Evolutionary conservation across 2,329 filamentous ascomycete species (phyloP).

Genomic region (Colletotrichum sp.): DNA sequence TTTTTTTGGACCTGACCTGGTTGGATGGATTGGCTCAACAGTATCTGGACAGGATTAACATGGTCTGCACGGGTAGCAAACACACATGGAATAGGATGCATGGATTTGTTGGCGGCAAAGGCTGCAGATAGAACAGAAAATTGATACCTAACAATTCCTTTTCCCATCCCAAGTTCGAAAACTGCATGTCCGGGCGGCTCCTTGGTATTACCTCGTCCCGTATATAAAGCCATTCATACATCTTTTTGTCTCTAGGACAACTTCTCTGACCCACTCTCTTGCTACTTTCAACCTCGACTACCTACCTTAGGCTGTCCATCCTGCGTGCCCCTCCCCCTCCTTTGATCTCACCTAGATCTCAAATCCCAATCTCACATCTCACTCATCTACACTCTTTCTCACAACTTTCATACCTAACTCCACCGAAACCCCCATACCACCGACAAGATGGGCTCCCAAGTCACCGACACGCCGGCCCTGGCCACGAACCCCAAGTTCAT

Average conservation of each 20-base stretch:
- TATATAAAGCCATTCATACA: not conserved
- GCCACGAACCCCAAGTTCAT: slow-evolving; percentile 82
- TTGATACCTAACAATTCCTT: not conserved
- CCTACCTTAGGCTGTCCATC: not conserved
- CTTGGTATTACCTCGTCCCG: not conserved
- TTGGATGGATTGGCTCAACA: not conserved
- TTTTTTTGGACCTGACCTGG: not conserved
- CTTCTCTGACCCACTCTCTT: not conserved
- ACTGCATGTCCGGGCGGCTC: not conserved
- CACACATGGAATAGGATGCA: not conserved
- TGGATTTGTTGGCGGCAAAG: not conserved
- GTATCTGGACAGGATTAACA: not conserved
- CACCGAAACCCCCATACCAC: not conserved
- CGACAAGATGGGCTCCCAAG: slow-evolving; percentile 46
- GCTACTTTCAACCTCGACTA: not conserved
- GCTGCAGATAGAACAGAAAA: not conserved
- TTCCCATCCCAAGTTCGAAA: not conserved
- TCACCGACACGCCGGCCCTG: slow-evolving; percentile 59
- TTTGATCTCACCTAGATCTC: not conserved
- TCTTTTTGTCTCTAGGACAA: not conserved
- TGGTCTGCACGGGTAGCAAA: not conserved
- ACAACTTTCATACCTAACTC: not conserved
- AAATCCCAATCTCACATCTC: not conserved
- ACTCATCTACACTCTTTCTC: not conserved
- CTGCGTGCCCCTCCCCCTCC: slow-evolving; percentile 11